Evolutionary conservation across 108 stramenopile genomes (phyloP).

Genomic region (Skeletonema costatum): DNA sequence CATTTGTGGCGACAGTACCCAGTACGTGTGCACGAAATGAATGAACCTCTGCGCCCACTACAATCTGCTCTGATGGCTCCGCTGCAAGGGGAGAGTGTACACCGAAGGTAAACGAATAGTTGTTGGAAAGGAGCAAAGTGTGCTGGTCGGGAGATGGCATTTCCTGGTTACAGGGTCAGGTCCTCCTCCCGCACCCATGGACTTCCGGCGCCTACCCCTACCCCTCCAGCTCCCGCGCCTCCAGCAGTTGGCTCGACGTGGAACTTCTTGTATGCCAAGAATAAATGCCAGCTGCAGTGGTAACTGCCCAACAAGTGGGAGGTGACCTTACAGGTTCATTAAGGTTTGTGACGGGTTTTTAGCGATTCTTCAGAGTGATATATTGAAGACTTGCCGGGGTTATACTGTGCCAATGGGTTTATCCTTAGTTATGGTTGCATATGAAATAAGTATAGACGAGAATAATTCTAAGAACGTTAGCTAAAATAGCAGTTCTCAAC

Average conservation of each 20-base stretch:
- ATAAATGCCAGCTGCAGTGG: not conserved
- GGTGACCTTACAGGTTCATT: no score
- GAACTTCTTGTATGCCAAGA: not conserved
- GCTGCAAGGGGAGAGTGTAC: not conserved
- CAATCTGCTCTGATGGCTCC: not conserved
- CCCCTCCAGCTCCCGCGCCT: not conserved
- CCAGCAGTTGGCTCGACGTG: not conserved
- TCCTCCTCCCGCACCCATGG: not conserved
- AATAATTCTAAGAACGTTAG: no score
- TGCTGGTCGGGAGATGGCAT: not conserved
- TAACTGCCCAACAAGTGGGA: not conserved
- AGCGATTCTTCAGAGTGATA: no score
- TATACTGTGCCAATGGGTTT: no score
- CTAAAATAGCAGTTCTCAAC: no score
- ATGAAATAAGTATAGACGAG: no score
- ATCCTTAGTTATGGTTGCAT: no score
- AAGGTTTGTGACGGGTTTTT: not conserved
- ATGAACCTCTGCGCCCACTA: not conserved
- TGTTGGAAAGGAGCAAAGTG: not conserved
- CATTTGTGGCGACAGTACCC: not conserved
- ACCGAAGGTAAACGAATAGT: not conserved
- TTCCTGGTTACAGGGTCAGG: not conserved
- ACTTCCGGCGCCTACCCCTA: not conserved
- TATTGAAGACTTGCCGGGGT: no score
- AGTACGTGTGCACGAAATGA: not conserved